Base-by-base conservation (phyloP, 2,329 filamentous ascomycete species). In the Aurifilum marmelostoma region DNA sequence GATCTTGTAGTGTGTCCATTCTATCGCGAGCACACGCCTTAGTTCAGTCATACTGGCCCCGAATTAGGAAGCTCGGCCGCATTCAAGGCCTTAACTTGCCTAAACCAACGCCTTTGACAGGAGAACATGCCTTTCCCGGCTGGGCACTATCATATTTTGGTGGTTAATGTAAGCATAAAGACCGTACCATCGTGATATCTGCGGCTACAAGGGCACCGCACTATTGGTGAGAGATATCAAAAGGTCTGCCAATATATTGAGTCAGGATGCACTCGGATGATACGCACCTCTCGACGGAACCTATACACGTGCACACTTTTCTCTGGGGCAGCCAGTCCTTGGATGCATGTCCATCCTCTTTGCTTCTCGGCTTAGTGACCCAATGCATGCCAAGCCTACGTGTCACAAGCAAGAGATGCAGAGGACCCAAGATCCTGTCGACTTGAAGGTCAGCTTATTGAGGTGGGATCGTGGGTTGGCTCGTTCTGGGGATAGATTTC, bases 91-190 rank as follows among this genome's bases (percentile, higher is more conserved):
- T 21, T 32, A 59, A 59, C 29, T 34, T 59, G 56, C 56, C 56
- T 59, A 7, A 59, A 59, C n/a, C 29, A 29, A 27, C 14, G 32
- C 52, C 27, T 32, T 32, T n/a, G n/a, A 8, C 34, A 18, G 18
- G 18, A 14, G 14, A 29, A 32, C 16, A 29, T 12, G 32, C 52
- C 52, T 56, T 56, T 56, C 52, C 52, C 52, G 24, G 24, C 24
- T 56, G 4, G 52, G 27, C 24, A 29, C 21, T 56, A 39, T 29
- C 3, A 54, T 7, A 24, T 29, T 21, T 37, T 34, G 34, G 34
- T 34, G 56, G 24, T 59, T 59, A 21, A 59, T 52, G 11, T 52
- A 63, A 63, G 43, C 41, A 34, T 34, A 63, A 52, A 37, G 43
- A 50, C 32, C 8, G 29, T 63, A 21, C 43, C 14, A 54, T 24